A percentile compares a stretch with the other conserved stretches of the same genome.
Conservation (phyloP, 495 filamentous ascomycete species). For the Penicillium lagena region DNA sequence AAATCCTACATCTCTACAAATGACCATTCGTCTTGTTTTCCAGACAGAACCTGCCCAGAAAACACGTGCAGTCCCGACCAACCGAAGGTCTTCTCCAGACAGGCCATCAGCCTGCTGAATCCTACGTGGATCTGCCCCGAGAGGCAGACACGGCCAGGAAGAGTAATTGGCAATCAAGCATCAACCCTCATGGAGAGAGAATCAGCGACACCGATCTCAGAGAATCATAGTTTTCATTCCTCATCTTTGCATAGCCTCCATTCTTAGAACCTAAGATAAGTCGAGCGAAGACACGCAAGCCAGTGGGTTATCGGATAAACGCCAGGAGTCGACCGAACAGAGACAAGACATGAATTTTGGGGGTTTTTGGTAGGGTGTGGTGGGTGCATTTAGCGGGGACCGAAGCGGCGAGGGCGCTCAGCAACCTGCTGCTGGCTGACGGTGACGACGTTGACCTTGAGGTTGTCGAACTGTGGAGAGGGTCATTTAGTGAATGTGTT, state of each 20-base stretch:
- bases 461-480: slow-evolving; percentile 75
- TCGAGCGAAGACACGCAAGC: slow-evolving; percentile 9
- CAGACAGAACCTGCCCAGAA: slow-evolving; percentile 3
- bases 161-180: slow-evolving; percentile 83
- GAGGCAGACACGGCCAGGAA: slow-evolving; percentile 22
- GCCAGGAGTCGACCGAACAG: slow-evolving; percentile 28
- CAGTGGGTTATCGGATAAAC: slow-evolving; percentile 16
- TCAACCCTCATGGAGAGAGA: slow-evolving; percentile 59
- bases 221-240: slow-evolving; percentile 57
- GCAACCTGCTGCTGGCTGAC: slow-evolving; percentile 79
- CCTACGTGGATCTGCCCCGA: slow-evolving; percentile 16
- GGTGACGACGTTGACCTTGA: slow-evolving; percentile 88
- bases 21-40: slow-evolving; percentile 2
- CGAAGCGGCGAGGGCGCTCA: slow-evolving; percentile 69
- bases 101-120: background rate
- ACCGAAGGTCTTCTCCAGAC: background rate
- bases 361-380: slow-evolving; percentile 10
- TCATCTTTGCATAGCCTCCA: slow-evolving; percentile 31
- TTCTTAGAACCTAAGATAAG: slow-evolving; percentile 20
- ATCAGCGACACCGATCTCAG: slow-evolving; percentile 83
- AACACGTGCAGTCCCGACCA: slow-evolving; percentile 2
- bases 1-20: slow-evolving; percentile 10
- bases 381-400: slow-evolving; percentile 35
- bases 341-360: slow-evolving; percentile 23
- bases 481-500: background rate